Conservation (phyloP, 2,329 filamentous ascomycete genomes). For the Fusarium incarnatum region DNA sequence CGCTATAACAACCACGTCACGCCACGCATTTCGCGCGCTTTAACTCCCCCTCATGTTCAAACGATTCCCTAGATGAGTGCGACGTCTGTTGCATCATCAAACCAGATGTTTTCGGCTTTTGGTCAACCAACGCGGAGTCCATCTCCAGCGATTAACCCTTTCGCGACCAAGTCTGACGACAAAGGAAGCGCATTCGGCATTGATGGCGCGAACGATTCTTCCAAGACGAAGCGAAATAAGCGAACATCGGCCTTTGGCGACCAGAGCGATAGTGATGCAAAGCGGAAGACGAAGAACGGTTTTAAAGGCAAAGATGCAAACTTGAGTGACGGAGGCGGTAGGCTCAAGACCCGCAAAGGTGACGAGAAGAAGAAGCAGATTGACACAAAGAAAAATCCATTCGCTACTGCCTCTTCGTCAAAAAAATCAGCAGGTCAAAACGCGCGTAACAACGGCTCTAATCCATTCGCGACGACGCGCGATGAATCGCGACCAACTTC, state of each 20-base stretch:
- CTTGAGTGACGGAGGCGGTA: slow-evolving; percentile 43
- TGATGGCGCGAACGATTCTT: slow-evolving; percentile 48
- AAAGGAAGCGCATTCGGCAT: slow-evolving; percentile 49
- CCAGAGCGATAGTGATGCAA: slow-evolving; percentile 46
- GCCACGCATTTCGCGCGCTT: slow-evolving; percentile 30
- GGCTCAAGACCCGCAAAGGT: slow-evolving; percentile 39
- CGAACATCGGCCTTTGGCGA: slow-evolving; percentile 42
- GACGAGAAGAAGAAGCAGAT: slow-evolving; percentile 46
- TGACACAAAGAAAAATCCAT: slow-evolving; percentile 35
- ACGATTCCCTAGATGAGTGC: slow-evolving; percentile 52
- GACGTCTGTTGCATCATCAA: slow-evolving; percentile 57
- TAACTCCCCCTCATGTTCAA: slow-evolving; percentile 49
- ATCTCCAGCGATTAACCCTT: slow-evolving; percentile 53
- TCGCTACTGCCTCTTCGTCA: slow-evolving; percentile 11
- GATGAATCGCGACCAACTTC: slow-evolving; percentile 44
- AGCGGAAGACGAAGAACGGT: slow-evolving; percentile 44
- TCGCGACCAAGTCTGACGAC: slow-evolving; percentile 46
- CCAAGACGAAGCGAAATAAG: slow-evolving; percentile 46
- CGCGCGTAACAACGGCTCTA: slow-evolving; percentile 36
- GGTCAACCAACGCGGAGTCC: slow-evolving; percentile 52
- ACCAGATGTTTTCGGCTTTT: slow-evolving; percentile 55
- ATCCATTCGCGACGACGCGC: slow-evolving; percentile 37
- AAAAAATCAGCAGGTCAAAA: slow-evolving; percentile 32
- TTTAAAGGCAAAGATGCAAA: slow-evolving; percentile 46
- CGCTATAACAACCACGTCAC: slow-evolving; percentile 13